These are phyloP conservation scores for Trichoderma polysporum DNA, from an alignment of 2,329 filamentous ascomycete species.

Conservation along the genomic window DNA sequence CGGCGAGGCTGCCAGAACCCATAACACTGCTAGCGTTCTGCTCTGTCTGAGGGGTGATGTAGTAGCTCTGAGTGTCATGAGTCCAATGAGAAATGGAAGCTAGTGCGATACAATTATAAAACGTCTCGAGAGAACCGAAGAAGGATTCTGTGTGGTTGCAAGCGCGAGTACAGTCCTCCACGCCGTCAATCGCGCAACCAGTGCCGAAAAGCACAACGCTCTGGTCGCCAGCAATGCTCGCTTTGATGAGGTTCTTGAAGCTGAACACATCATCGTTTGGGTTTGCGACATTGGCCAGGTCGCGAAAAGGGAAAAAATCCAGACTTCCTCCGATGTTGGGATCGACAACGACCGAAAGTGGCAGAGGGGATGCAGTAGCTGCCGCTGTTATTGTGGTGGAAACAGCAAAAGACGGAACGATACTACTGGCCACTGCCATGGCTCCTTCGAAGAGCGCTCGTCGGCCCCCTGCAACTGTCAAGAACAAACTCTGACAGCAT, in stretches of 20 bases:
- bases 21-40: conserved; percentile 38
- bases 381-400: conserved; percentile 25
- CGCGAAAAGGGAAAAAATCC: conserved; percentile 41
- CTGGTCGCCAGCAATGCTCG: conserved; percentile 35
- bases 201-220: conserved; percentile 35
- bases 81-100: conserved; percentile 38
- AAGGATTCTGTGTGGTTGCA: conserved; percentile 33
- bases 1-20: conserved; percentile 34
- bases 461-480: conserved; percentile 1
- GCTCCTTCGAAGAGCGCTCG: background rate
- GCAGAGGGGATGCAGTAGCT: conserved; percentile 21
- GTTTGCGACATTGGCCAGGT: conserved; percentile 34
- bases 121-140: conserved; percentile 39
- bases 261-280: conserved; percentile 31
- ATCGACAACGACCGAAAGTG: conserved; percentile 33
- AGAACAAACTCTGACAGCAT: background rate
- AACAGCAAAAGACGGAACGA: background rate
- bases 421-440: conserved; percentile 13
- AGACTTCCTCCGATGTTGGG: conserved; percentile 34
- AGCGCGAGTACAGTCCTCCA: conserved; percentile 34
- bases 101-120: conserved; percentile 41
- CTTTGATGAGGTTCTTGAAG: conserved; percentile 37
- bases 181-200: conserved; percentile 34
- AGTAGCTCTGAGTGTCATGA: conserved; percentile 31
- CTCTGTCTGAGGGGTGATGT: conserved; percentile 36